Evolutionary conservation across 1,284 basidiomycete genomes (phyloP).

Genomic region (Inonotus hispidus): DNA sequence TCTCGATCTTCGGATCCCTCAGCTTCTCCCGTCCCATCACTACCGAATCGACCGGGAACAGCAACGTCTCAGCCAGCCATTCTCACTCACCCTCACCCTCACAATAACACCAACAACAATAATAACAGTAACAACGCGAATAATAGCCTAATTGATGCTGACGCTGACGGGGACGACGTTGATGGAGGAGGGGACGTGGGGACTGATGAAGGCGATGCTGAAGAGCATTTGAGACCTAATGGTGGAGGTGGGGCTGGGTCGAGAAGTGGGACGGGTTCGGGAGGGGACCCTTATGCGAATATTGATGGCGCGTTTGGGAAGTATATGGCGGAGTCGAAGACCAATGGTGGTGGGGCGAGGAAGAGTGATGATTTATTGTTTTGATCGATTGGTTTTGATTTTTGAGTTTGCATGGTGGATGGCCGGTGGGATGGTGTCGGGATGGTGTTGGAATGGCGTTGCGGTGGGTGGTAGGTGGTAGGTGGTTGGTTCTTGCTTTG

Average conservation of each 20-base stretch:
- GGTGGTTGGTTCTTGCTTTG: too few relatives aligned
- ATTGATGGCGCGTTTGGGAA: constrained; percentile 65
- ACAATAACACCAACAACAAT: constrained; percentile 4
- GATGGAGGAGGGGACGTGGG: constrained; percentile 22
- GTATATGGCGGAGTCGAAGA: constrained; percentile 54
- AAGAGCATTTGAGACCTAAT: constrained; percentile 23
- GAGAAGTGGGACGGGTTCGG: not conserved
- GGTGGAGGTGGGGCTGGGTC: constrained; percentile 16
- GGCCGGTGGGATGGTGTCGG: too few relatives aligned
- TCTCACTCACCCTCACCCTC: too few relatives aligned
- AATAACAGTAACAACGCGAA: constrained; percentile 7
- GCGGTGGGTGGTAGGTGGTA: too few relatives aligned
- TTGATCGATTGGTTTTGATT: constrained; percentile 16
- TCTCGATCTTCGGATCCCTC: constrained; percentile 6
- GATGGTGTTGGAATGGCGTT: too few relatives aligned
- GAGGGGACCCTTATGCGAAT: constrained; percentile 66
- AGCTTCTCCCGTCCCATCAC: constrained; percentile 23
- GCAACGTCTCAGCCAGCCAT: not conserved
- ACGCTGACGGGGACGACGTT: constrained; percentile 19
- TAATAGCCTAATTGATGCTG: constrained; percentile 20
- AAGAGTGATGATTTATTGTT: constrained; percentile 29
- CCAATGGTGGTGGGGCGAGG: constrained; percentile 19
- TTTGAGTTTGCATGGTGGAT: not conserved
- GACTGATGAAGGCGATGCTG: constrained; percentile 30
- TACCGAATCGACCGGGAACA: constrained; percentile 19